Percentiles rank a stretch among this genome's conserved stretches.
These are phyloP conservation scores for Pythium inflatum DNA, from an alignment of 352 stramenopile genomes.

Conservation along the genomic window DNA sequence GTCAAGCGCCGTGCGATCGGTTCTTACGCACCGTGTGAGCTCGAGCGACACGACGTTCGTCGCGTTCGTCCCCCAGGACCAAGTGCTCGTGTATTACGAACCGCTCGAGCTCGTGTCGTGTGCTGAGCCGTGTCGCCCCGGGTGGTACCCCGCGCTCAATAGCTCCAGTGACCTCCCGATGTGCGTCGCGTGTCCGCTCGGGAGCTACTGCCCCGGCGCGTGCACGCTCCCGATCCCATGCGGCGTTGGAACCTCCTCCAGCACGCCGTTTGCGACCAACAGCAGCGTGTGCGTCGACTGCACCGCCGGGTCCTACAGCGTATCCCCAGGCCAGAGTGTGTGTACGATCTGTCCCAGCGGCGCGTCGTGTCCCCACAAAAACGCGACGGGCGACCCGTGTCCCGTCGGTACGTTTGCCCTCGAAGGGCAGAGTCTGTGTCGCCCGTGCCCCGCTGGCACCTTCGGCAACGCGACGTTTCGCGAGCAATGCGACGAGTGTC, in stretches of 20 bases:
- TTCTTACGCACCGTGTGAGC: constrained; percentile 41
- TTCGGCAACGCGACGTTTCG: constrained; percentile 33
- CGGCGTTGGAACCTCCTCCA: constrained; percentile 48
- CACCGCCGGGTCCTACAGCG: constrained; percentile 48
- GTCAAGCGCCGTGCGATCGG: constrained; percentile 18
- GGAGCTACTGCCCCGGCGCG: constrained; percentile 51
- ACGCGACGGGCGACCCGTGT: constrained; percentile 16
- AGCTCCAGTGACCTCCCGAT: constrained; percentile 33
- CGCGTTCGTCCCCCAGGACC: constrained; percentile 40
- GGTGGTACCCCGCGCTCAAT: constrained; percentile 60
- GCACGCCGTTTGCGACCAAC: constrained; percentile 32
- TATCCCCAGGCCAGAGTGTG: constrained; percentile 32
- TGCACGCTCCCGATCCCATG: constrained; percentile 47
- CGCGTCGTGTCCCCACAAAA: constrained; percentile 10
- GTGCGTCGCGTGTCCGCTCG: constrained; percentile 54
- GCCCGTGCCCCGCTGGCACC: constrained; percentile 45
- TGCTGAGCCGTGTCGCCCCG: constrained; percentile 48
- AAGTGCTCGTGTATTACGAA: constrained; percentile 61
- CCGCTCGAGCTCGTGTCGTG: constrained; percentile 50
- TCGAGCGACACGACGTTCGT: constrained; percentile 55
- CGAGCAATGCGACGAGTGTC: constrained; percentile 40
- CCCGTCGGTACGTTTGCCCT: constrained; percentile 25
- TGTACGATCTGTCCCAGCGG: constrained; percentile 39
- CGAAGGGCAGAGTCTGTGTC: constrained; percentile 11
- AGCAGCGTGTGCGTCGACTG: constrained; percentile 42